A percentile compares a stretch with the other conserved stretches of the same genome.
These are phyloP conservation scores for Penicillium chermesinum DNA, from an alignment of 495 filamentous ascomycete genomes.

Conservation along the genomic window DNA sequence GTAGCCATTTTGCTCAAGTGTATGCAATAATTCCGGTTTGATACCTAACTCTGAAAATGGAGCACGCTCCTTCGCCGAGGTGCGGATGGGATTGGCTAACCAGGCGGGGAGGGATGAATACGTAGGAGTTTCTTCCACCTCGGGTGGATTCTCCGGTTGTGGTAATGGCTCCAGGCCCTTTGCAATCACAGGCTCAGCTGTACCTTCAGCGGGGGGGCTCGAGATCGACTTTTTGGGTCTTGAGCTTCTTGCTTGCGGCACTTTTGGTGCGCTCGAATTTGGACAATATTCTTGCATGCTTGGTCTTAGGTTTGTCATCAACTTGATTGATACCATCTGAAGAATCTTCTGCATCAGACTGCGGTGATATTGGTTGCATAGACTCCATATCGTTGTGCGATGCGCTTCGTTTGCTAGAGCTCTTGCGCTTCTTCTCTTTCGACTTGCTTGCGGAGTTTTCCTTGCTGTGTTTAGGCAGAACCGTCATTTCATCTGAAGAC, in stretches of 20 bases:
- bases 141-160: constrained; percentile 60
- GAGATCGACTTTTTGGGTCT: constrained; percentile 18
- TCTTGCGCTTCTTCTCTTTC: constrained; percentile 26
- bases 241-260: constrained; percentile 25
- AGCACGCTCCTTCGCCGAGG: constrained; percentile 50
- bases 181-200: constrained; percentile 42
- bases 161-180: constrained; percentile 72
- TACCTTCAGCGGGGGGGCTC: constrained; percentile 13
- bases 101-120: constrained; percentile 54
- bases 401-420: constrained; percentile 10
- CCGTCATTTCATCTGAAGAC: constrained; percentile 25
- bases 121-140: constrained; percentile 43
- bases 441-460: constrained; percentile 23
- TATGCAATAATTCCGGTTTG: constrained; percentile 49
- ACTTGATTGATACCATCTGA: constrained; percentile 6
- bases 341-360: constrained; percentile 6
- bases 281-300: constrained; percentile 39
- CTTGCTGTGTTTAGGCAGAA: constrained; percentile 26
- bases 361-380: constrained; percentile 11
- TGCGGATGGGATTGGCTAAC: constrained; percentile 67
- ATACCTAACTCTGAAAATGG: constrained; percentile 61
- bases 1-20: constrained; percentile 60
- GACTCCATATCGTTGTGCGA: constrained; percentile 15
- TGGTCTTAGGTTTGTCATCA: constrained; percentile 24
- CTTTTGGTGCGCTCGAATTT: constrained; percentile 43